Base-by-base conservation (phyloP, 805 yeast species). In the Osmozyma mogii region DNA sequence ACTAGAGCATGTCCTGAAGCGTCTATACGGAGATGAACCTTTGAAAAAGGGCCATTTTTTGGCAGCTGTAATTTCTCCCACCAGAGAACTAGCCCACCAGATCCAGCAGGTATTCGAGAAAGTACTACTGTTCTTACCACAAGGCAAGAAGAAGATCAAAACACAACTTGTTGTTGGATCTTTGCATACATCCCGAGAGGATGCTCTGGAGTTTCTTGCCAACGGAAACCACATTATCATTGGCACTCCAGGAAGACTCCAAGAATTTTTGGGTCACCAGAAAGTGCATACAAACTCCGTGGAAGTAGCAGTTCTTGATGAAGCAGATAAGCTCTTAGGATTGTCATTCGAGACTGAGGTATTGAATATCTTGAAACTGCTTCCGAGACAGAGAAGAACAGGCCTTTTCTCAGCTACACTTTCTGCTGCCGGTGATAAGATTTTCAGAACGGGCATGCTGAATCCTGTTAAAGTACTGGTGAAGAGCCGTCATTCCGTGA, bases 331-430 rank as follows among this genome's bases (percentile, higher is more conserved):
- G 42, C 63, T 89, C 20, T 61, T 89, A 19, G 97, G 88, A 49
- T 52, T 76, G 16, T 81, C 87, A 22, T 85, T 87, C 49, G 72
- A 71, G 16, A 64, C 61, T 24, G 87, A 85, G 25, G 74, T 84
- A 24, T 73, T 77, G 24, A 61, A 68, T 17, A 84, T 89, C 17
- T 60, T 89, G 22, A 65, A 72, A 19, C 51, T 68, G 25, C 58
- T 92, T 17, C 98, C 98, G 0, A 80, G 84, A 42, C 98, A 89
- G 57, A 75, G 95, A 46, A 69, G 98, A 47, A 85, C 94, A 0
- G 98, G 97, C 1, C 61, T 89, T 12, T 89, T 89, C 49, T 85
- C 96, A 1, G 98, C 98, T 2, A 92, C 98, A 0, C 75, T 92
- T 29, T 72, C 83, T 5, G 77, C 83, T 32, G 92, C 95, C 0